Percentiles rank a stretch among this genome's conserved stretches.
Evolutionary conservation across 805 yeast species (phyloP).

Genomic region (Candida fluviatilis): DNA sequence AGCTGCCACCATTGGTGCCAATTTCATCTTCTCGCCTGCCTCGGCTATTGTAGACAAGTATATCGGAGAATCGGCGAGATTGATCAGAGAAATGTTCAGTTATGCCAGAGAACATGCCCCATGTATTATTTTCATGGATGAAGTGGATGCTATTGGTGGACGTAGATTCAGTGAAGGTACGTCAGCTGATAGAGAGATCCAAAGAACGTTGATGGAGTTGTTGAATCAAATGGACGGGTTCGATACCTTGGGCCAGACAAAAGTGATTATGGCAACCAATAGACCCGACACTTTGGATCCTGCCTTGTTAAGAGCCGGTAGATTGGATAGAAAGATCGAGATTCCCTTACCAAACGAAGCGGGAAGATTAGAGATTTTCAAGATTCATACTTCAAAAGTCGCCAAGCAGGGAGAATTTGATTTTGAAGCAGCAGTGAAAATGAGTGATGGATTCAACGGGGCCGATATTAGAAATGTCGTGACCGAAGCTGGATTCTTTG

Average conservation of each 20-base stretch:
- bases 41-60: slow-evolving; percentile 97
- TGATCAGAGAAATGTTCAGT: slow-evolving; percentile 96
- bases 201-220: slow-evolving; percentile 95
- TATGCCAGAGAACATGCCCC: slow-evolving; percentile 98
- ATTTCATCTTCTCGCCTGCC: slow-evolving; percentile 97
- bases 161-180: slow-evolving; percentile 97
- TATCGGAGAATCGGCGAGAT: slow-evolving; percentile 95
- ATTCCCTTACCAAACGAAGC: slow-evolving; percentile 94
- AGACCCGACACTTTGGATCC: slow-evolving; percentile 98
- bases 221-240: slow-evolving; percentile 98
- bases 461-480: slow-evolving; percentile 96
- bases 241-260: slow-evolving; percentile 93
- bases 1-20: slow-evolving; percentile 97
- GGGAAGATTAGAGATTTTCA: slow-evolving; percentile 89
- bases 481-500: slow-evolving; percentile 98
- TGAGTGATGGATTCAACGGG: slow-evolving; percentile 99
- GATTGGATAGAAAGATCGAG: slow-evolving; percentile 94
- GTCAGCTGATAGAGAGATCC: slow-evolving; percentile 97
- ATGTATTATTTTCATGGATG: slow-evolving; percentile 97
- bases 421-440: slow-evolving; percentile 93
- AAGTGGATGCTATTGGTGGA: slow-evolving; percentile 98
- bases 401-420: slow-evolving; percentile 93
- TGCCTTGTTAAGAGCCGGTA: slow-evolving; percentile 93
- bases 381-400: slow-evolving; percentile 84
- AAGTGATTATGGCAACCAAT: slow-evolving; percentile 98